These are phyloP conservation scores for Fragilariopsis cylindrus DNA, from an alignment of 108 stramenopile species.

Conservation along the genomic window DNA sequence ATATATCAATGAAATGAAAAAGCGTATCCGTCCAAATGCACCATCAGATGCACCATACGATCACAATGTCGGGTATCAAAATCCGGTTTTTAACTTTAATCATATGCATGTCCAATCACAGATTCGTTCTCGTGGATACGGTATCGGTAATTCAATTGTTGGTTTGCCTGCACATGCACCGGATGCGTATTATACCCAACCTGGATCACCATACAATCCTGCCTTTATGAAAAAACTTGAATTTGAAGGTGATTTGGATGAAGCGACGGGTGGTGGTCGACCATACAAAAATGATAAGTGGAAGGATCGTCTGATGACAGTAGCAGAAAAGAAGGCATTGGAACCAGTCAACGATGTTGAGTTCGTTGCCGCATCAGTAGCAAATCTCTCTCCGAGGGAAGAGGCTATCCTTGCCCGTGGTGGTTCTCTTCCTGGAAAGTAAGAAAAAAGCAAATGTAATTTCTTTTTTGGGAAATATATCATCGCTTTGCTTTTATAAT, in stretches of 20 bases:
- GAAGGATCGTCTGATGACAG: conserved; percentile 81
- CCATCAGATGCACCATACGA: conserved; percentile 70
- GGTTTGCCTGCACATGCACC: conserved; percentile 72
- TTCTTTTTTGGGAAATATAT: not conserved
- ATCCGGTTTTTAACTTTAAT: conserved; percentile 69
- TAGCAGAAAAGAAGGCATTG: conserved; percentile 64
- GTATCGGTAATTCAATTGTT: conserved; percentile 85
- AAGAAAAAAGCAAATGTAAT: not conserved
- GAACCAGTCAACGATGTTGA: conserved; percentile 26
- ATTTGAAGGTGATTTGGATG: conserved; percentile 80
- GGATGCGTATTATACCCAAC: conserved; percentile 92
- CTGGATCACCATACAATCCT: conserved; percentile 90
- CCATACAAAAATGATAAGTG: conserved; percentile 88
- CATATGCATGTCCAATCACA: conserved; percentile 84
- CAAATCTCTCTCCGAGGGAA: conserved; percentile 38
- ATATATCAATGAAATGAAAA: conserved; percentile 33
- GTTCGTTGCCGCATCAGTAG: not conserved
- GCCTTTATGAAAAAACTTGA: conserved; percentile 64
- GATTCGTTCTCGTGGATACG: conserved; percentile 84
- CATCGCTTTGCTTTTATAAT: not conserved
- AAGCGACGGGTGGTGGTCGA: conserved; percentile 73
- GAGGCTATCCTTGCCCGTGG: conserved; percentile 61
- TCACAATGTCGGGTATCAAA: conserved; percentile 81
- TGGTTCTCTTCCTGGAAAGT: conserved; percentile 37
- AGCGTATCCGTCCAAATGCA: conserved; percentile 53